Evolutionary conservation across 1,284 basidiomycete genomes (phyloP).

Genomic region (Thecaphora thlaspeos): DNA sequence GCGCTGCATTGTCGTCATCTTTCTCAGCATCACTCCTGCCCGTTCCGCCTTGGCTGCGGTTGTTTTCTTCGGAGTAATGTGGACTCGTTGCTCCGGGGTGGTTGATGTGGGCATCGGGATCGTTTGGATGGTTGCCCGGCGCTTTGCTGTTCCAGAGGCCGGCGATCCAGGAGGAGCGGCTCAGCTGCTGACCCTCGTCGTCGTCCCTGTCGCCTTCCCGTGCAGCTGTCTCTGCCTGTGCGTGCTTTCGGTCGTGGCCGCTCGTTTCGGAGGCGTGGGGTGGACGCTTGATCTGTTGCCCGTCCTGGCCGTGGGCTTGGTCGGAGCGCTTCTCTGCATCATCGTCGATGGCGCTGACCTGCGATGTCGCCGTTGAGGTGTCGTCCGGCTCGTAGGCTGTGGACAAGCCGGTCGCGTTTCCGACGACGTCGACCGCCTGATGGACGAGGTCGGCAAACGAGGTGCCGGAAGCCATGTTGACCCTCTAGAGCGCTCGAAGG

Average conservation of each 20-base stretch:
- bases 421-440: constrained; percentile 31
- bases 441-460: constrained; percentile 36
- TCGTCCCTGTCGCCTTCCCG: background rate
- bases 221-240: too few species aligned
- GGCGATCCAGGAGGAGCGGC: background rate
- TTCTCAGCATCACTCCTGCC: too few species aligned
- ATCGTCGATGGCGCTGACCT: background rate
- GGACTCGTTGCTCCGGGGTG: constrained; percentile 9
- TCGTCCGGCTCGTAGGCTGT: background rate
- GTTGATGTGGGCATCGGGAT: constrained; percentile 28
- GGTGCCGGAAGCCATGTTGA: constrained; percentile 38
- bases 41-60: too few species aligned
- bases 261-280: constrained; percentile 10
- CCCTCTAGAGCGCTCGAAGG: too few species aligned
- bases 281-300: constrained; percentile 4
- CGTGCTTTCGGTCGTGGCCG: background rate
- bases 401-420: constrained; percentile 17
- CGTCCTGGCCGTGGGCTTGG: background rate
- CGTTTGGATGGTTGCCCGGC: constrained; percentile 37
- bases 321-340: background rate
- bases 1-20: too few species aligned
- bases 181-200: background rate
- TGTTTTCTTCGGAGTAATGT: too few species aligned
- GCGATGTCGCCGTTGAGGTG: background rate
- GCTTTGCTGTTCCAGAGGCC: background rate